A percentile compares a stretch with the other conserved stretches of the same genome.
These are phyloP conservation scores for Coemansia sp. DNA, from an alignment of 192 early-diverging fungal species.

Conservation along the genomic window DNA sequence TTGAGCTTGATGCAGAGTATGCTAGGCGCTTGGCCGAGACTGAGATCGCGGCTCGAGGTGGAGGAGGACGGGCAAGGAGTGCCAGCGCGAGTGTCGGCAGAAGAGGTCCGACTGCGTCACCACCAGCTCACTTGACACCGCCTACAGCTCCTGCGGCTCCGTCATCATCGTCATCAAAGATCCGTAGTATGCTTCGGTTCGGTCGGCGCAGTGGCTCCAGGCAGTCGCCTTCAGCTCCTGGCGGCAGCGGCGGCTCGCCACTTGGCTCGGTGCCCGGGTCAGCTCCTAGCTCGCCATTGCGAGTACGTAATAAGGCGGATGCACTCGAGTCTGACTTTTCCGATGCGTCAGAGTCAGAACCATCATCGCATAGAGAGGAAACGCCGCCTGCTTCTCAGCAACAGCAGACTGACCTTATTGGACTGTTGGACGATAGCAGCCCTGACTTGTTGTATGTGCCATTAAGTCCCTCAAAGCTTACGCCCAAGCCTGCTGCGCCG, in stretches of 20 bases:
- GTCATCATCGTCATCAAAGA: conserved; percentile 13
- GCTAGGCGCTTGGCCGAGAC: conserved; percentile 25
- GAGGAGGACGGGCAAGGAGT: conserved; percentile 3
- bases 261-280: neutral
- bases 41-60: conserved; percentile 17
- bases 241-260: neutral
- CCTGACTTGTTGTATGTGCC: conserved; percentile 11
- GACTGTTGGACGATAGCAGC: conserved; percentile 8
- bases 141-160: neutral
- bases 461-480: conserved; percentile 9
- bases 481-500: neutral
- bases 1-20: conserved; percentile 20
- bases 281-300: neutral
- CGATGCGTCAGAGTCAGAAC: neutral
- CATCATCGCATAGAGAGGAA: conserved; percentile 1
- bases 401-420: conserved; percentile 4
- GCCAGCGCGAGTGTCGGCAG: conserved; percentile 6
- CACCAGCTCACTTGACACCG: neutral
- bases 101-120: neutral
- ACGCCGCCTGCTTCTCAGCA: neutral
- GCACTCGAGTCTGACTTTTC: conserved; percentile 50
- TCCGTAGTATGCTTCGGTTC: conserved; percentile 37
- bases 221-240: neutral
- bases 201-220: conserved; percentile 14
- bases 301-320: neutral